Evolutionary conservation across 106 monocot genomes (phyloP).

Genomic region (Acorus gramineus): DNA sequence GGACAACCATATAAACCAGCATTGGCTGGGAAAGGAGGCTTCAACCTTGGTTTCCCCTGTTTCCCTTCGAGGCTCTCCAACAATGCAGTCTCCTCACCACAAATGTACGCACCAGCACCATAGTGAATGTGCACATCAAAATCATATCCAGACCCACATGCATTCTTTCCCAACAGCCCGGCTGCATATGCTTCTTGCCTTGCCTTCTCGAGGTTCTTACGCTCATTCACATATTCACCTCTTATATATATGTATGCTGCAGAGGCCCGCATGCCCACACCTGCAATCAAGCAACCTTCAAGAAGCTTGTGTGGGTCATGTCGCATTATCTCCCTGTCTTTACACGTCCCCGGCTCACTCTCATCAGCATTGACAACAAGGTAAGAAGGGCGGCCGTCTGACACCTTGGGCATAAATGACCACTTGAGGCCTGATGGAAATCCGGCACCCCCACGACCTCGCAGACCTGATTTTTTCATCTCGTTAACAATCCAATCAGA

Average conservation of each 20-base stretch:
- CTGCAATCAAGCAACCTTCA: constrained; percentile 61
- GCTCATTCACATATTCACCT: constrained; percentile 56
- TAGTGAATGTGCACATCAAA: constrained; percentile 63
- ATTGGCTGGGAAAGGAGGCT: too few relatives aligned
- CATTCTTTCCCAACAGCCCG: too few relatives aligned
- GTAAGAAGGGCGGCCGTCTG: constrained; percentile 64
- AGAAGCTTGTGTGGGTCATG: constrained; percentile 70
- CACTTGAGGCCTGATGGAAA: constrained; percentile 68
- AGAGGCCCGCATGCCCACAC: constrained; percentile 62
- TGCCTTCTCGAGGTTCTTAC: constrained; percentile 39
- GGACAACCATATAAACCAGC: too few relatives aligned
- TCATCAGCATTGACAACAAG: constrained; percentile 79
- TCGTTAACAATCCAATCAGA: constrained; percentile 68
- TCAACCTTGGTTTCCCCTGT: constrained; percentile 9
- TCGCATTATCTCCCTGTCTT: constrained; percentile 65
- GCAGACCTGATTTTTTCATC: constrained; percentile 60
- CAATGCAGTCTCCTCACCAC: too few relatives aligned
- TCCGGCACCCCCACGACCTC: constrained; percentile 66
- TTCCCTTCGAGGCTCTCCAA: constrained; percentile 37
- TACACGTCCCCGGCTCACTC: constrained; percentile 64
- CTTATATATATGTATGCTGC: constrained; percentile 71
- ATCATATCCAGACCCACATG: constrained; percentile 27
- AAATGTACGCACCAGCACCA: neutral
- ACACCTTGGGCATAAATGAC: constrained; percentile 76
- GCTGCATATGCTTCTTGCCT: constrained; percentile 48